phyloP scores from a whole-genome alignment of 1,139 yeast species.

The Geotrichum citri-aurantii region DNA sequence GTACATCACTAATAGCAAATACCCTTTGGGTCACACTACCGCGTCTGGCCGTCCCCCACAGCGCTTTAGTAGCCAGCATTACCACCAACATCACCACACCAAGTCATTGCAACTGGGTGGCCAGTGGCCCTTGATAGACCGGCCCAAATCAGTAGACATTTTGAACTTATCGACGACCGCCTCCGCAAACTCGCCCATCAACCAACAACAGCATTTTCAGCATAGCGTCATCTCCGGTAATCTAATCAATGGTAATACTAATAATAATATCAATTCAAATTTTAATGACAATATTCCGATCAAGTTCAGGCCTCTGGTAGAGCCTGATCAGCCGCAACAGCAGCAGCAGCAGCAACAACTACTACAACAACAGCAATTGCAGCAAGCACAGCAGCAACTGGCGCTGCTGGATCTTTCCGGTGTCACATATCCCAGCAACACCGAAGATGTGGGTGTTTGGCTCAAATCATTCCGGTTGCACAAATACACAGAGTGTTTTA shows the following conservation, averaged over 20 bases:
- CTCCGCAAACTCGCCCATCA: not conserved
- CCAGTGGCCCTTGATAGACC: conserved; percentile 18
- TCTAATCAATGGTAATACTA: not conserved
- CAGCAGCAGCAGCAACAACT: conserved; percentile 8
- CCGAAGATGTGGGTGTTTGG: conserved; percentile 86
- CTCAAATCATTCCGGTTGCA: conserved; percentile 81
- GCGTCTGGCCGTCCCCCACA: not conserved
- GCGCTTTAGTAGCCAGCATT: not conserved
- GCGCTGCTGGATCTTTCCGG: not conserved
- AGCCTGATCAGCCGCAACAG: not conserved
- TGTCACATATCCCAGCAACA: not conserved
- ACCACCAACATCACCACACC: not conserved
- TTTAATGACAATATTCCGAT: conserved; percentile 1
- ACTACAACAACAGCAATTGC: conserved; percentile 3
- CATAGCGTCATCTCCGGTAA: not conserved
- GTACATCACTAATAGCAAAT: not conserved
- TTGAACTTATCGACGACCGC: not conserved
- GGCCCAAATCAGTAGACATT: conserved; percentile 31
- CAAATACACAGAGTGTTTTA: conserved; percentile 82
- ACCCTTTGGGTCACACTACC: not conserved
- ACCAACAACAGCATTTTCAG: not conserved
- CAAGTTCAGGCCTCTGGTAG: conserved; percentile 4
- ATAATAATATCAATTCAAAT: not conserved
- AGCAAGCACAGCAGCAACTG: conserved; percentile 6
- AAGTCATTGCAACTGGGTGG: conserved; percentile 5